These are phyloP conservation scores for Eremothecium sinecaudum DNA, from an alignment of 1,139 yeast genomes.

Conservation along the genomic window DNA sequence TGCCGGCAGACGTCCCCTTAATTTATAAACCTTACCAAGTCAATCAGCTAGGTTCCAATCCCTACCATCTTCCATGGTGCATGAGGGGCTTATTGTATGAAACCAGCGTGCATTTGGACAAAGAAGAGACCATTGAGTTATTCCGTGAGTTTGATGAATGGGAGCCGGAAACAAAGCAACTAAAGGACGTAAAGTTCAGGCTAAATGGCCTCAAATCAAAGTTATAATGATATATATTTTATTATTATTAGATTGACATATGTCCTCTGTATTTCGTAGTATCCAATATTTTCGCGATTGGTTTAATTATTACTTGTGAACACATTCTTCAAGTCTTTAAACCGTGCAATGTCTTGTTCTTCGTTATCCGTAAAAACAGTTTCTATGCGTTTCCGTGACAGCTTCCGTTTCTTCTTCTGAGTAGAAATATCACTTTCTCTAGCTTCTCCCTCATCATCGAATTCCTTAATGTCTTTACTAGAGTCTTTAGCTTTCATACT, in stretches of 20 bases:
- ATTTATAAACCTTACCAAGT: conserved; percentile 53
- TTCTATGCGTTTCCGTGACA: conserved; percentile 18
- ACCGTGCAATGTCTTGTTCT: no score
- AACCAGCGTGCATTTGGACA: conserved; percentile 35
- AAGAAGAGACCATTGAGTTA: conserved; percentile 49
- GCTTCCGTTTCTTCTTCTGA: conserved; percentile 14
- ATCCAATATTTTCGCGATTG: no score
- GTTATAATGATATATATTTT: conserved; percentile 22
- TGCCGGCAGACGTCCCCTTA: conserved; percentile 38
- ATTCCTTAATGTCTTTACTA: background rate
- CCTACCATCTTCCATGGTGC: conserved; percentile 87
- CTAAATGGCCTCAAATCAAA: conserved; percentile 55
- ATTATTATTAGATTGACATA: no score
- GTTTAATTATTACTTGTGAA: no score
- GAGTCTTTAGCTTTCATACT: background rate
- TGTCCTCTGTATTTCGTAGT: no score
- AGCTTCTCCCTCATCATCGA: background rate
- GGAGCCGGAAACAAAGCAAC: conserved; percentile 73
- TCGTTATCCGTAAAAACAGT: conserved; percentile 10
- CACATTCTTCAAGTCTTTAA: no score
- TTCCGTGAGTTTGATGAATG: conserved; percentile 68
- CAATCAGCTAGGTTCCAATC: conserved; percentile 59
- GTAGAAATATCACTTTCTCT: background rate
- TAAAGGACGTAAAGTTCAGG: conserved; percentile 77
- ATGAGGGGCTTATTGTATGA: conserved; percentile 70